Evolutionary conservation across 73 alveolate genomes (phyloP), one percentile per base, ranked within the genome.

Genomic region (Urostyla sp.): DNA sequence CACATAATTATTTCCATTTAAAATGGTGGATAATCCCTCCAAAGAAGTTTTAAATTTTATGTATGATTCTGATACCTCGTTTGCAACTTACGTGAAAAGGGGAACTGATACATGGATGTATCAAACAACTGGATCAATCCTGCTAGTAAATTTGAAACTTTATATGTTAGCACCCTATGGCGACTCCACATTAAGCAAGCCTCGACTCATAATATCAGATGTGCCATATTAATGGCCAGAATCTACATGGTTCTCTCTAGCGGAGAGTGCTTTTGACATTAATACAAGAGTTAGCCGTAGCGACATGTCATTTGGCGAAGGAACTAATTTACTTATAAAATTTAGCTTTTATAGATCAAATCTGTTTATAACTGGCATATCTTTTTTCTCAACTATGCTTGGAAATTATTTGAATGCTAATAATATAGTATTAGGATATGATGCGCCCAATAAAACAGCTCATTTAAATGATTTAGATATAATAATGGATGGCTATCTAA

Each of bases 361-460:
- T 16, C 20, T 75, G 52, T 40, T 21, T 15, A 38, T 75, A 3
- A 21, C 54, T 20, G 78, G 44, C 52, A 59, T 36, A 20, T 76
- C 54, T 37, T 50, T 55, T 30, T 20, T 56, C 24, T 54, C 74
- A 57, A 75, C 57, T 26, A 75, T 75, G 87, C 57, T 56, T 28
- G 87, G 87, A 2, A 66, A 53, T 75, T 76, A 76, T 18, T 75
- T 76, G 87, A 30, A n/a, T n/a, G n/a, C 69, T 6, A 75, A 75
- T 51, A 76, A 76, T 43, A 20, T 75, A 38, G 36, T 75, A 1
- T 75, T 75, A 30, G 10, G 67, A 1, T 75, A 56, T 75, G 78
- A 75, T 50, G 66, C 76, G 13, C 50, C 51, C 30, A 54, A 55
- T 40, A 18, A 55, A 30, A 55, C 72, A 7, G 78, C 43, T 2